phyloP scores from a whole-genome alignment of 2,329 filamentous ascomycete genomes.

The Cytospora leucostoma region DNA sequence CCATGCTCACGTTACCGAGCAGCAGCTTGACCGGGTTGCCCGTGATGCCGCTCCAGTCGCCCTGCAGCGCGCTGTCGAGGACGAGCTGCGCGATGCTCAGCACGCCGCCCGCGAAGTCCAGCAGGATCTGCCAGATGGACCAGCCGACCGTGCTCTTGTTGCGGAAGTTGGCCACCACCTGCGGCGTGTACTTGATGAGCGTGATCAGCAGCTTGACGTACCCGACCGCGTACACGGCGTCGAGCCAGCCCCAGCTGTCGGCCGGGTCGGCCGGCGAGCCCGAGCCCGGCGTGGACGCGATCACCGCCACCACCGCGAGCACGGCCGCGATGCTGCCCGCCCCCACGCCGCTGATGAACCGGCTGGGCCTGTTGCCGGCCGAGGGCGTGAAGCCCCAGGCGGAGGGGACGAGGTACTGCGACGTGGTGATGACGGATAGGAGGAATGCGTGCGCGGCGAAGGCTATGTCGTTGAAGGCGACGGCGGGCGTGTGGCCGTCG shows the following conservation, averaged over 20 bases:
- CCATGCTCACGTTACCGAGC: constrained; percentile 79
- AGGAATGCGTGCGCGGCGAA: constrained; percentile 83
- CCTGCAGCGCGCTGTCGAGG: constrained; percentile 81
- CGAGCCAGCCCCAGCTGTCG: constrained; percentile 61
- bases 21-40: constrained; percentile 92
- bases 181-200: constrained; percentile 89
- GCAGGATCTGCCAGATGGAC: constrained; percentile 80
- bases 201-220: constrained; percentile 91
- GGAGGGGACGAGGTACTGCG: constrained; percentile 70
- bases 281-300: constrained; percentile 43
- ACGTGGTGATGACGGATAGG: constrained; percentile 71
- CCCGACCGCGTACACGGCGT: constrained; percentile 68
- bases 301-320: constrained; percentile 49
- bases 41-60: constrained; percentile 86
- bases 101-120: constrained; percentile 80
- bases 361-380: constrained; percentile 58
- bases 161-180: constrained; percentile 79
- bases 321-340: constrained; percentile 68
- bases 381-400: constrained; percentile 73
- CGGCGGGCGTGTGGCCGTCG: constrained; percentile 74
- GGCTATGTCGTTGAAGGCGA: constrained; percentile 84
- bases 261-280: constrained; percentile 41
- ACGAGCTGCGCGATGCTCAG: constrained; percentile 79
- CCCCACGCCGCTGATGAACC: constrained; percentile 67
- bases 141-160: constrained; percentile 86